Conservation (phyloP, 73 alveolate species). For the Stentor roeselii region DNA sequence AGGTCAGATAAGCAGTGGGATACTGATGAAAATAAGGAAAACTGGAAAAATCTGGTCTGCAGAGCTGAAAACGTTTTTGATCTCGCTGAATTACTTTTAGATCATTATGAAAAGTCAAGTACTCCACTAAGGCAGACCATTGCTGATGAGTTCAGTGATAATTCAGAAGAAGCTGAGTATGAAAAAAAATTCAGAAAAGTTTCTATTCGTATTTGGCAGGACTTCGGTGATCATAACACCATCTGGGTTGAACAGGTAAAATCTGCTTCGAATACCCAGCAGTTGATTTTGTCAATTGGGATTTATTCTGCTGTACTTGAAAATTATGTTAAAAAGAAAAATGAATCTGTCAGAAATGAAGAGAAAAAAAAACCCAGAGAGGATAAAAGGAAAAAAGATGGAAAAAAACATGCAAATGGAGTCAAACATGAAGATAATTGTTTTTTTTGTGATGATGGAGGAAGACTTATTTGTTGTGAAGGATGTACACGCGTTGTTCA, state of each 20-base stretch:
- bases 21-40: background rate
- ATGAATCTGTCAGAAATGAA: background rate
- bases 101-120: background rate
- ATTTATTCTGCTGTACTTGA: background rate
- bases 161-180: background rate
- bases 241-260: background rate
- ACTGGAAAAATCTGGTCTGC: background rate
- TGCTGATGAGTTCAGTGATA: no score
- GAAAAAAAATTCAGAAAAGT: background rate
- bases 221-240: background rate
- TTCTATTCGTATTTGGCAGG: background rate
- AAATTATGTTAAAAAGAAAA: background rate
- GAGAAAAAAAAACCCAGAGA: background rate
- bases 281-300: background rate
- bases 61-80: background rate
- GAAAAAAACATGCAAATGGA: background rate
- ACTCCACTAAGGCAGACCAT: background rate
- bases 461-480: background rate
- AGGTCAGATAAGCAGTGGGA: background rate
- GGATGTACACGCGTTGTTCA: background rate
- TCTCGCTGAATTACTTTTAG: background rate
- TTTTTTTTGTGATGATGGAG: background rate
- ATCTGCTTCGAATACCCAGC: background rate
- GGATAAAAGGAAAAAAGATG: background rate
- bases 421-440: background rate